Percentiles rank a stretch among this genome's conserved stretches.
Conservation (phyloP, 1,284 basidiomycete species). For the Apiotrichum veenhuisii region DNA sequence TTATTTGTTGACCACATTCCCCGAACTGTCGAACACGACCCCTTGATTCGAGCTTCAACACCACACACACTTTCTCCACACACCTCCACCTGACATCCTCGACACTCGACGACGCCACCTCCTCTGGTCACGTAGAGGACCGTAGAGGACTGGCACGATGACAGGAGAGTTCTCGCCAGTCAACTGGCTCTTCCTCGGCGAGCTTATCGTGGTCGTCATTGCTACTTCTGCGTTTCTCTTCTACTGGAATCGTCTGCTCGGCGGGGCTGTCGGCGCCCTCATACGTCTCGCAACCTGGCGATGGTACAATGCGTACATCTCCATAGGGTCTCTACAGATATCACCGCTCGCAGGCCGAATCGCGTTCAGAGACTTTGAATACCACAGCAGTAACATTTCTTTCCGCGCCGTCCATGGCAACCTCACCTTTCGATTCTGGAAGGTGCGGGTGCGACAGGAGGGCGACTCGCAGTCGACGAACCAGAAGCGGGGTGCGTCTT, state of each 20-base stretch:
- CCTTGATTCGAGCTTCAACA: too few relatives aligned
- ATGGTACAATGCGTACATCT: slow-evolving; percentile 41
- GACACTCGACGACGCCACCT: neutral
- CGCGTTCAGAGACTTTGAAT: slow-evolving; percentile 75
- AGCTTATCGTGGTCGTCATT: slow-evolving; percentile 67
- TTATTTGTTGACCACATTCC: too few relatives aligned
- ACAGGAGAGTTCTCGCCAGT: slow-evolving; percentile 14
- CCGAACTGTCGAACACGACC: too few relatives aligned
- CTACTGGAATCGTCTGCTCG: slow-evolving; percentile 82
- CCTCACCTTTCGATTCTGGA: slow-evolving; percentile 89
- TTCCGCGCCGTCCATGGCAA: slow-evolving; percentile 75
- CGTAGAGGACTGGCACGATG: neutral
- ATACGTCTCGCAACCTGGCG: slow-evolving; percentile 48
- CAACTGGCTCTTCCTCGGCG: slow-evolving; percentile 60
- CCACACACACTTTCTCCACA: too few relatives aligned
- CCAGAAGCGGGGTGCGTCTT: slow-evolving; percentile 30
- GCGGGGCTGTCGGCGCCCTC: slow-evolving; percentile 55
- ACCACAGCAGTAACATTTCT: slow-evolving; percentile 85
- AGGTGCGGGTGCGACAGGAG: slow-evolving; percentile 62
- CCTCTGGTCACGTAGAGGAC: too few relatives aligned
- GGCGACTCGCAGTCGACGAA: slow-evolving; percentile 40
- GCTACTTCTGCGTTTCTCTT: slow-evolving; percentile 70
- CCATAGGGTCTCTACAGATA: slow-evolving; percentile 72
- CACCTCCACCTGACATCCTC: neutral
- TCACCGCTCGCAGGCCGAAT: slow-evolving; percentile 82